Evolutionary conservation across 2,329 filamentous ascomycete species (phyloP), one percentile per base, ranked within the genome.

Genomic region (Stagonosporopsis rhizophila): DNA sequence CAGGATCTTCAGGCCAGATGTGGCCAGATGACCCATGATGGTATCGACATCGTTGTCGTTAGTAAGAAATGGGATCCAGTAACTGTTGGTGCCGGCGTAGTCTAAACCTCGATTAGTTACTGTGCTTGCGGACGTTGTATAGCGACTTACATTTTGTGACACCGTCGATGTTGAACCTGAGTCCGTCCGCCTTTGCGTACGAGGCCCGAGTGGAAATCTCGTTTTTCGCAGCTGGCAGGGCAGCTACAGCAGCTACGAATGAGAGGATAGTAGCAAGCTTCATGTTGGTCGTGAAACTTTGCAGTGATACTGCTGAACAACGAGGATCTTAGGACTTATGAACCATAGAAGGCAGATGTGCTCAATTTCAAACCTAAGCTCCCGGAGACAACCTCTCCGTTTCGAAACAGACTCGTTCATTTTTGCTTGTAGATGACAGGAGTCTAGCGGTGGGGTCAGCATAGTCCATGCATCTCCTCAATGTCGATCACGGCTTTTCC

Each of bases 1-100:
- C 30, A 87, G 76, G 56, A 87, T 82, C 68, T 84, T 85, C 57
- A 83, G 80, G 0, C 84, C 83, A 2, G 83, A 81, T 28, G 73
- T 60, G 45, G 75, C 67, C 15, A 87, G 68, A 64, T 85, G 79
- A 56, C 69, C 63, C 64, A 78, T 72, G 20, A 75, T 73, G n/a
- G 75, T 72, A 63, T 87, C 83, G 14, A 87, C 79, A 66, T 88
- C 84, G 7, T 73, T 77, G 58, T 84, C 78, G 52, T 82, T 81
- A 63, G 77, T 82, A 38, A 81, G 64, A 61, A 85, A 84, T 12
- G 77, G 76, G 44, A 84, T 79, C 81, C 83, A 86, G 74, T 85
- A 85, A 37, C 80, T 77, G 71, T 86, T 85, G 44, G 79, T 83
- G 19, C 83, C 83, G 14, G 81, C 81, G 9, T 56, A 56, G 28